Evolutionary conservation across 73 alveolate species (phyloP).

Genomic region (Paramecium primaurelia): DNA sequence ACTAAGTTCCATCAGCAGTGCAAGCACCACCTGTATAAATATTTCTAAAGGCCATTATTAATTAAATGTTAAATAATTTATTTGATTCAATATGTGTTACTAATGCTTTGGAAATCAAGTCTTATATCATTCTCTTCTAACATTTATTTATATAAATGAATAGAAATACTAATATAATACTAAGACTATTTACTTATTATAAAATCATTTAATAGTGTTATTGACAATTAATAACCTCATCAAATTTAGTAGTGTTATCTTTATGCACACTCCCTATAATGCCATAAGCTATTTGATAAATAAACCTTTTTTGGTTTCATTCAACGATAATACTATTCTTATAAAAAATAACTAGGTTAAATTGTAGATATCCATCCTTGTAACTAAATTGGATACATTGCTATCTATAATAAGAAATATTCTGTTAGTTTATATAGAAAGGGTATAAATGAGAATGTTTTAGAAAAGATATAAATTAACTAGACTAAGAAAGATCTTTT

Average conservation of each 20-base stretch:
- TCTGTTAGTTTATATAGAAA: not conserved
- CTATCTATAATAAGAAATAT: not conserved
- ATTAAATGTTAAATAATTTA: not conserved
- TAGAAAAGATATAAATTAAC: not conserved
- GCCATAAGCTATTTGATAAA: no score
- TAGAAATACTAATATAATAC: no score
- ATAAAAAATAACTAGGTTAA: not conserved
- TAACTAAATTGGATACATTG: not conserved
- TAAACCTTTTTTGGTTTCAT: not conserved
- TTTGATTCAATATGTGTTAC: not conserved
- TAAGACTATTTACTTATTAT: no score
- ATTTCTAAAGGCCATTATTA: constrained; percentile 23
- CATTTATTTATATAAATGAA: not conserved
- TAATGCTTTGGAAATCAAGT: not conserved
- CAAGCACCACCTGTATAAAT: constrained; percentile 54
- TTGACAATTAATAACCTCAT: no score
- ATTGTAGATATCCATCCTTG: not conserved
- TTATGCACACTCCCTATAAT: no score
- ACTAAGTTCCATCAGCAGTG: constrained; percentile 45
- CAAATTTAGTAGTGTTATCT: no score
- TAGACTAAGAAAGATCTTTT: not conserved
- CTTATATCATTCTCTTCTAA: not conserved
- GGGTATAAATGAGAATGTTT: not conserved
- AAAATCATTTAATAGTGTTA: no score
- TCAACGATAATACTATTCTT: not conserved